Evolutionary conservation across 1,284 basidiomycete species (phyloP), one percentile per base, ranked within the genome.

Genomic region (Stereum hirsutum): DNA sequence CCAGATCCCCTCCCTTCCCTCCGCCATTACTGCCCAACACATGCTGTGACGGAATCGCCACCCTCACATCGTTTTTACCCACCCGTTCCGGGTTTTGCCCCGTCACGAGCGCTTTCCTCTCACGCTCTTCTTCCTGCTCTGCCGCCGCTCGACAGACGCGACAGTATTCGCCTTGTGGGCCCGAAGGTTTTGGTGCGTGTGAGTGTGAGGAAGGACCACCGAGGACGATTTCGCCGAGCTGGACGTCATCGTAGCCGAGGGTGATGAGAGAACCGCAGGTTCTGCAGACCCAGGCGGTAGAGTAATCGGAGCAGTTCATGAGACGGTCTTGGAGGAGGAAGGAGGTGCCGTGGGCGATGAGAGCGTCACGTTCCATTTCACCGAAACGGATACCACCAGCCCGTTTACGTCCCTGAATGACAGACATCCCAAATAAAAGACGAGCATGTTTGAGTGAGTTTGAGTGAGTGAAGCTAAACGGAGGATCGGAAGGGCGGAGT

Each of bases 241-340:
- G 79, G 55, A 83, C 69, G 56, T 89, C 84, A 51, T 96, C 92
- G 63, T 94, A 97, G 19, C 93, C 96, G 38, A 99, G 74, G 19
- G 93, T 94, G 53, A 98, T 91, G 47, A 99, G 74, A 53, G 89
- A 92, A 11, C 96, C 96, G 58, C 96, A 99, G 3, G 84, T 87
- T 43, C 96, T 77, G 65, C 96, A 99, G 11, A 98, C 92, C 92
- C 94, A 98, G 3, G 93, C 89, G 0, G 94, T 98, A 27, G 93
- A 96, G 64, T 99, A 99, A 66, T 99, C 96, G 32, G 95, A 99
- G 62, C 96, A 99, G 66, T 99, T 99, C 95, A 99, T 99, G 58
- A 99, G 69, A 43, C 96, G 78, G 63, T 99, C 96, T 71, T 99
- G 95, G 20, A 99, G 76, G 36, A 99, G 75, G 82, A 96, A 99